These are phyloP conservation scores for Flaveria robusta DNA, from an alignment of 129 eudicot genomes.

Conservation along the genomic window DNA sequence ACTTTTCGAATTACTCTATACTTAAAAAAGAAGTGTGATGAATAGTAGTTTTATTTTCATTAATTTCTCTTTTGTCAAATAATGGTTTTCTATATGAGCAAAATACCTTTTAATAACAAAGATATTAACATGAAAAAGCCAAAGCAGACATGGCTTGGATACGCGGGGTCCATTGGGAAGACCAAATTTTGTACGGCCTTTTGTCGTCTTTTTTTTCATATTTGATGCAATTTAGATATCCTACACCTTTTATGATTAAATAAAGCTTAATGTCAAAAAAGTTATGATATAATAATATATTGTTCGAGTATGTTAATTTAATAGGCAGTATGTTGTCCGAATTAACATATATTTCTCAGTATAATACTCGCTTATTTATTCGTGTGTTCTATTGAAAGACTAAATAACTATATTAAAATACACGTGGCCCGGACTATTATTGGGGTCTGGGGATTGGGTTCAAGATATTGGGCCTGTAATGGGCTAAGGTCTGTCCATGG, in stretches of 20 bases:
- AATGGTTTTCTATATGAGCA: background rate
- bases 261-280: slow-evolving; percentile 4
- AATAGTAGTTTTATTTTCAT: too few relatives aligned
- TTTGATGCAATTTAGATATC: slow-evolving; percentile 19
- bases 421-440: too few relatives aligned
- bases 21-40: too few relatives aligned
- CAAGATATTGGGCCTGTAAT: too few relatives aligned
- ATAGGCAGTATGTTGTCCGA: background rate
- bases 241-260: slow-evolving; percentile 2
- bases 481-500: too few relatives aligned
- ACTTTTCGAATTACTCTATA: background rate
- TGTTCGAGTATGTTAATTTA: background rate
- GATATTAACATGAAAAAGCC: background rate
- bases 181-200: slow-evolving; percentile 33
- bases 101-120: background rate
- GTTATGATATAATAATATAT: background rate
- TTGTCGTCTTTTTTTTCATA: slow-evolving; percentile 34
- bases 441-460: too few relatives aligned
- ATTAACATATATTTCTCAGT: background rate
- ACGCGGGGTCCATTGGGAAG: slow-evolving; percentile 43
- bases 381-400: background rate
- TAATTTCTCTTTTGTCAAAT: background rate
- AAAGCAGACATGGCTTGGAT: slow-evolving; percentile 36
- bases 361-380: background rate
- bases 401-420: too few relatives aligned